Conservation (phyloP, 192 early-diverging fungal genomes). For the Thoreauomyces humboldtii region DNA sequence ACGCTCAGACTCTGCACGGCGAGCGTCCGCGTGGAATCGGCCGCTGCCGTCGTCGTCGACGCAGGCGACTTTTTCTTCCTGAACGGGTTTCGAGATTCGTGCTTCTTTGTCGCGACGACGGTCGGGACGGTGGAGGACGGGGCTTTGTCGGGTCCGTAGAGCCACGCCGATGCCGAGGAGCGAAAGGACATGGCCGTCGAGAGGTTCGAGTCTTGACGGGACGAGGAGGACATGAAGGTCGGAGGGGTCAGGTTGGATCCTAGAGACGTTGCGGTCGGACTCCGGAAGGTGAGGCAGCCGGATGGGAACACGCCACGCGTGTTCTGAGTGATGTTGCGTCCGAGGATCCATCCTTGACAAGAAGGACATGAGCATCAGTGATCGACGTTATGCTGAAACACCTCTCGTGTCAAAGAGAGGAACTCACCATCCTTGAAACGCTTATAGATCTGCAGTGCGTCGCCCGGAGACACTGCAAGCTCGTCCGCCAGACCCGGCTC, state of each 20-base stretch:
- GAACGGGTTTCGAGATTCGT: no score
- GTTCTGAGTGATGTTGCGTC: background rate
- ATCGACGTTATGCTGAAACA: background rate
- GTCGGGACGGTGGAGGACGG: no score
- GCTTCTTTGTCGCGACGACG: no score
- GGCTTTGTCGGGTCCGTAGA: background rate
- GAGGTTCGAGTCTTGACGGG: conserved; percentile 9
- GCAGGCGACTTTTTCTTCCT: no score
- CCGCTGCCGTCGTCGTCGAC: no score
- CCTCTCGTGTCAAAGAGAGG: no score
- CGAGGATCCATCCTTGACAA: conserved; percentile 5
- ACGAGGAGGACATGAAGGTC: background rate
- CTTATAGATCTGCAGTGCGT: background rate
- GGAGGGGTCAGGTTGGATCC: no score
- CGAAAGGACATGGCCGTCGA: background rate
- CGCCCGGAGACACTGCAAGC: background rate
- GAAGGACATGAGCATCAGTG: background rate
- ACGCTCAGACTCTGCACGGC: no score
- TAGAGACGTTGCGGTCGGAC: background rate
- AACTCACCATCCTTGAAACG: conserved; percentile 11
- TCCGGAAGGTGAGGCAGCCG: background rate
- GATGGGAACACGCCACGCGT: background rate
- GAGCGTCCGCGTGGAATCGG: no score
- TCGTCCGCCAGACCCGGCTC: conserved; percentile 2
- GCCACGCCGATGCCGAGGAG: background rate